Conservation (phyloP, 2,329 filamentous ascomycete species). For the Pseudogymnoascus sp. region DNA sequence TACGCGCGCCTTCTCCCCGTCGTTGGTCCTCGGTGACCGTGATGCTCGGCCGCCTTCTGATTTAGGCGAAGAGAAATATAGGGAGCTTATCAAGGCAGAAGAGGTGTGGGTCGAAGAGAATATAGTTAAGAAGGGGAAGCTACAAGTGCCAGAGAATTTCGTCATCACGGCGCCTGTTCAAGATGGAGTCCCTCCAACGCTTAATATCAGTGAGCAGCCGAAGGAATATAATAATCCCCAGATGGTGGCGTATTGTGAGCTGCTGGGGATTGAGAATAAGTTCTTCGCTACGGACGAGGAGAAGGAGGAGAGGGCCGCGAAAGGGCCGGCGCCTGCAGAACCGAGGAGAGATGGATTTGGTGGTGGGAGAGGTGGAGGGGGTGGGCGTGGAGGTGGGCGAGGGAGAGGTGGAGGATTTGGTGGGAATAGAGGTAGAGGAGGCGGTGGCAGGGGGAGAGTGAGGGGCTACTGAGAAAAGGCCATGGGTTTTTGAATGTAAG, state of each 20-base stretch:
- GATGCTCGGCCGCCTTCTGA: conserved; percentile 47
- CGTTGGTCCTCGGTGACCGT: conserved; percentile 56
- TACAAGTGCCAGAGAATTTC: conserved; percentile 74
- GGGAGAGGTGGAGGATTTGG: background rate
- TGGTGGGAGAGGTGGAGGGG: conserved; percentile 25
- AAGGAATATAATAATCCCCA: conserved; percentile 82
- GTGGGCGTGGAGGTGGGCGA: conserved; percentile 27
- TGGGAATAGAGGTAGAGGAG: background rate
- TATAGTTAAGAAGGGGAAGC: conserved; percentile 51
- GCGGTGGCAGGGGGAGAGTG: background rate
- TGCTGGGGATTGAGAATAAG: conserved; percentile 69
- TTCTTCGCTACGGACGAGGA: conserved; percentile 69
- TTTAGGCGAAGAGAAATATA: conserved; percentile 61
- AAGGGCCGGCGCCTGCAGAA: conserved; percentile 44
- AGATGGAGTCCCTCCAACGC: conserved; percentile 47
- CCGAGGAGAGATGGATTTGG: conserved; percentile 23
- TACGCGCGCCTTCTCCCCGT: conserved; percentile 66
- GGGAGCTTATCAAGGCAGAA: conserved; percentile 58
- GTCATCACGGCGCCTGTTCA: conserved; percentile 65
- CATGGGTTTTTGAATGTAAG: background rate
- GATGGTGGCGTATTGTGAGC: conserved; percentile 69
- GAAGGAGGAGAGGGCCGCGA: conserved; percentile 47
- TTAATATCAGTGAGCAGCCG: conserved; percentile 46
- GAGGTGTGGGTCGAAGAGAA: conserved; percentile 75
- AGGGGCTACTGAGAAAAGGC: background rate